Evolutionary conservation across 2,329 filamentous ascomycete genomes (phyloP), one percentile per base, ranked within the genome.

Genomic region (Rhynchosporium secalis): DNA sequence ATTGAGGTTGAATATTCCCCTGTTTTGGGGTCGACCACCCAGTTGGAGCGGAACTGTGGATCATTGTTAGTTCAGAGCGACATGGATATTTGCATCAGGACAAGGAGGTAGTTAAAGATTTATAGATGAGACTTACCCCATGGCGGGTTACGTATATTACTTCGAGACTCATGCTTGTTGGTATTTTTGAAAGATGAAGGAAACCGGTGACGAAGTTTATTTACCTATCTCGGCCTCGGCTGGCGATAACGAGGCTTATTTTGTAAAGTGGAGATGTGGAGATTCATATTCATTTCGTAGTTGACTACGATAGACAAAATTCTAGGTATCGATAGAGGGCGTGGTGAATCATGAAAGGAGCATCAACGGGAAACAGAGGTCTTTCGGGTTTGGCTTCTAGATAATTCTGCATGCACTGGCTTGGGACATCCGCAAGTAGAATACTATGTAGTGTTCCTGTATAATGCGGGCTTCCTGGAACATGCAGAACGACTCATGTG

Each of bases 21-120:
- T 43, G 91, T 94, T 65, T 82, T 78, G 51, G 87, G 86, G 76
- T 98, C 88, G 64, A 98, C 91, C 48, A 86, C 85, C 92, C 93
- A 98, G 75, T 90, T 92, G 67, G 90, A 88, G 66, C 95, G 92
- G 77, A 96, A 96, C 93, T 96, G 75, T 38, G 41, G 46, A 3
- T 41, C 58, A 47, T 63, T 51, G 61, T 69, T 60, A 65, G 47
- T 20, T 9, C 52, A 36, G 33, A 36, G 55, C 36, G 33, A 61
- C 49, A 61, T 46, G 61, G 64, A 63, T 62, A 63, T 61, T 63
- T 61, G 51, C 62, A 51, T 60, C 26, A 56, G 29, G 60, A 20
- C 20, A 20, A 20, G 40, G 55, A 55, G 45, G 56, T 28, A 29
- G 0, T 58, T 20, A 20, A 26, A n/a, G 20, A 56, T 48, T 56